Conservation (phyloP, 2,329 filamentous ascomycete genomes). For the Ascochyta koolunga region DNA sequence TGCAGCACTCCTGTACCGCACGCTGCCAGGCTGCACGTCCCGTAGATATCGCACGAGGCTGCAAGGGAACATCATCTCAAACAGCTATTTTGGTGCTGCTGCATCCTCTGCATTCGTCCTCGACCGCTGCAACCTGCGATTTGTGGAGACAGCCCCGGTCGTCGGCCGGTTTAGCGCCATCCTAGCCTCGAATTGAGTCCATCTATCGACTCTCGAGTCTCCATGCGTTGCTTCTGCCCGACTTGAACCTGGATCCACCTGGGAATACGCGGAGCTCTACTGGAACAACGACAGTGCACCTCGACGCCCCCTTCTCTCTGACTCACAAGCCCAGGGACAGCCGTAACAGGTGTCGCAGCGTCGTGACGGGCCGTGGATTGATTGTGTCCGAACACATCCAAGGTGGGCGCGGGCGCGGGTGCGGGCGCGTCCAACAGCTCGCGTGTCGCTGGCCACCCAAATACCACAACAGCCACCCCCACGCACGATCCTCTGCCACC, state of each 20-base stretch:
- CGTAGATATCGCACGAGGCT: constrained; percentile 1
- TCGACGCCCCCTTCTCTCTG: not conserved
- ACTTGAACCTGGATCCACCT: not conserved
- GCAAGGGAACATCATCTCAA: constrained; percentile 11
- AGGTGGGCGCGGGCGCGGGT: too few species aligned
- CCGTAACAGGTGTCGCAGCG: not conserved
- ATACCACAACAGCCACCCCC: constrained; percentile 8
- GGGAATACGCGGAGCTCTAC: constrained; percentile 5
- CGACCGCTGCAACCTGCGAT: not conserved
- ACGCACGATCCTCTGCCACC: constrained; percentile 6
- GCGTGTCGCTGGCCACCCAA: constrained; percentile 5
- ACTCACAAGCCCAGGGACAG: not conserved
- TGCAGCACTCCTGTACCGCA: not conserved
- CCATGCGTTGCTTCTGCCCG: constrained; percentile 3
- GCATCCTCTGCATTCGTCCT: not conserved
- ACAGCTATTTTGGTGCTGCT: not conserved
- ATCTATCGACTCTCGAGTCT: too few species aligned
- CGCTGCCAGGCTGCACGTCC: not conserved
- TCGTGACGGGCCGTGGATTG: not conserved
- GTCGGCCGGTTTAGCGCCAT: not conserved
- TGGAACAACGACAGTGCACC: not conserved
- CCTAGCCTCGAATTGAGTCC: constrained; percentile 3
- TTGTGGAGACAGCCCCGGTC: constrained; percentile 5
- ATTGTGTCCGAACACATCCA: not conserved
- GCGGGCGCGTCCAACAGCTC: not conserved